Base-by-base conservation (phyloP, 495 filamentous ascomycete genomes). In the Aspergillus funiculosus region DNA sequence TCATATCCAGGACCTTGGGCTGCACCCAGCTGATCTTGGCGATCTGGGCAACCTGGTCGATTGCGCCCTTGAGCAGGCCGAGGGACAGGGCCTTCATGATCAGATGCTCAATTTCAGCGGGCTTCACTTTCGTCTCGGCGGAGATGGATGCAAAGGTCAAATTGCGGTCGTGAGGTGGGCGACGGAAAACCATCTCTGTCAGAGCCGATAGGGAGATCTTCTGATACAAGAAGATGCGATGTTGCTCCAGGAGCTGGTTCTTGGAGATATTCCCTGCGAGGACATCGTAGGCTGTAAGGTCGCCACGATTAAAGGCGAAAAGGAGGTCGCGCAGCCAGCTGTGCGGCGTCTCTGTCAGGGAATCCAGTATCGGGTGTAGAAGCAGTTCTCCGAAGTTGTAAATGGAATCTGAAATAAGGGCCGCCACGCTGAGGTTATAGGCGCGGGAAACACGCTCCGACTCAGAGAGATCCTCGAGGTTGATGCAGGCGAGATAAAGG, bases 341-440 rank as follows among this genome's bases (percentile, higher is more conserved):
- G 60, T 85, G 76, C 32, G 72, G 63, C 25, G 80, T 78, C 39
- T 79, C 69, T 32, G 68, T 74, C 42, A 99, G 76, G 5, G 86
- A 81, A 59, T 95, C 84, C 43, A 97, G 82, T 58, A 99, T 94
- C 5, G 92, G 94, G 69, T 99, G 92, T 47, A 97, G 80, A 15
- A 99, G 82, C 4, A 99, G 87, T 74, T 99, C 92, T 66, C 92
- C 92, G 51, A 99, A 99, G 76, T 97, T 99, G 77, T 97, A 97
- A 71, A 97, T 97, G 50, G 78, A 81, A 61, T 90, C 87, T 39
- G 89, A 95, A 25, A 95, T 84, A 7, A 99, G 76, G 9, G 92
- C 92, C 14, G 94, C 89, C 35, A 99, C 82, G 57, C 81, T 80
- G 47, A 99, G 85, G 68, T 95, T 88, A 72, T 95, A 91, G 37